These are phyloP conservation scores for Microsporum ferrugineum DNA, from an alignment of 2,329 filamentous ascomycete species.

Conservation along the genomic window DNA sequence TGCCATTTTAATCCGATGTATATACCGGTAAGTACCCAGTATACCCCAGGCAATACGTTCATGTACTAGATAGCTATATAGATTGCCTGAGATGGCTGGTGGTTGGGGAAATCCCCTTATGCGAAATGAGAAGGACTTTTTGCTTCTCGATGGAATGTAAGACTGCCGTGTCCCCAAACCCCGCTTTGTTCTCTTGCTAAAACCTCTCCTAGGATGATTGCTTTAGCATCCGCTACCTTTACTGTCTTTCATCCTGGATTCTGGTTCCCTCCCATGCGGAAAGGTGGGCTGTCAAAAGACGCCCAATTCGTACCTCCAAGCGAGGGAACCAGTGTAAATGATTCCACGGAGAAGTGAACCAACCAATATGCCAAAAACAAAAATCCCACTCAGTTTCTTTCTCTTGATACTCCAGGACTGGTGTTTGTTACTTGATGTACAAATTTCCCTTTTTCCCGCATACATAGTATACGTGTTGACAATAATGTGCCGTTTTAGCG, in stretches of 20 bases:
- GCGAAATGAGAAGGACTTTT: slow-evolving; percentile 38
- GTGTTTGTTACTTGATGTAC: background rate
- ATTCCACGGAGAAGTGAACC: background rate
- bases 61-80: slow-evolving; percentile 14
- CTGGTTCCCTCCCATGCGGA: slow-evolving; percentile 17
- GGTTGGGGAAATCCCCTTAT: slow-evolving; percentile 39
- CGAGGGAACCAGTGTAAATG: background rate
- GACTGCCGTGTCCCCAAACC: slow-evolving; percentile 14
- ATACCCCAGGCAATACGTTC: background rate
- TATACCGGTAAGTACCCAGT: slow-evolving; percentile 30
- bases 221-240: slow-evolving; percentile 30
- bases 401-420: background rate
- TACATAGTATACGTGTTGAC: background rate
- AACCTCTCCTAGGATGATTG: slow-evolving; percentile 33
- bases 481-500: background rate
- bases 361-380: background rate
- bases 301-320: background rate
- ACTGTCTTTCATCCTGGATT: slow-evolving; percentile 37
- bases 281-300: background rate
- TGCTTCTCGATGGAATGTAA: slow-evolving; percentile 39
- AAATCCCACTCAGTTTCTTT: background rate
- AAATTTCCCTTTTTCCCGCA: background rate
- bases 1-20: slow-evolving; percentile 33
- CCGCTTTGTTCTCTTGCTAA: background rate
- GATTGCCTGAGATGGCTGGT: slow-evolving; percentile 41